phyloP scores from a whole-genome alignment of 2,329 filamentous ascomycete species.

The Colletotrichum orchidophilum region DNA sequence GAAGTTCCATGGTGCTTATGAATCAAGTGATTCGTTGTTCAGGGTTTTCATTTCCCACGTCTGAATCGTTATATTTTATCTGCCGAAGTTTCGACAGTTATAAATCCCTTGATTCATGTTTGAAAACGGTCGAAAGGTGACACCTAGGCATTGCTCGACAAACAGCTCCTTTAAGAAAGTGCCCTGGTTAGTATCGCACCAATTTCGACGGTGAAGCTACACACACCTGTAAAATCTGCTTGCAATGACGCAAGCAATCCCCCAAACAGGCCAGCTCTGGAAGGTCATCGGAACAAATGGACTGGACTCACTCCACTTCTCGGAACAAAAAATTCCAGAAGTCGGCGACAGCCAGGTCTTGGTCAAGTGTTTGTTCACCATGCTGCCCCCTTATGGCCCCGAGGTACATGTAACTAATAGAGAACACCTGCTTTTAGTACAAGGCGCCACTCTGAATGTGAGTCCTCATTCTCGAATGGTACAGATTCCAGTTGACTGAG shows the following conservation, averaged over 20 bases:
- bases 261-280: slow-evolving; percentile 13
- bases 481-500: background rate
- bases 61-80: too few species aligned
- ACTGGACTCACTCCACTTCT: slow-evolving; percentile 9
- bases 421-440: slow-evolving; percentile 41
- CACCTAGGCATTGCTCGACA: too few species aligned
- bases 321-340: slow-evolving; percentile 1
- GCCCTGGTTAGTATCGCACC: too few species aligned
- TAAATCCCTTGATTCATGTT: too few species aligned
- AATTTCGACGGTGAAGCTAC: too few species aligned
- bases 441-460: slow-evolving; percentile 23
- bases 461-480: background rate
- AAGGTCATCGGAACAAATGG: slow-evolving; percentile 11
- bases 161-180: background rate
- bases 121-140: too few species aligned
- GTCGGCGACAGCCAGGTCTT: slow-evolving; percentile 28
- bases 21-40: background rate
- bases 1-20: background rate
- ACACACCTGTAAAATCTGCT: too few species aligned
- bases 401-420: slow-evolving; percentile 51
- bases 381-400: slow-evolving; percentile 59
- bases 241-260: background rate
- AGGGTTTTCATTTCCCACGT: too few species aligned
- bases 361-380: slow-evolving; percentile 42
- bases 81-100: too few species aligned